Evolutionary conservation across 805 yeast genomes (phyloP), one percentile per base, ranked within the genome.

Genomic region (Sugiyamaella smithiae): DNA sequence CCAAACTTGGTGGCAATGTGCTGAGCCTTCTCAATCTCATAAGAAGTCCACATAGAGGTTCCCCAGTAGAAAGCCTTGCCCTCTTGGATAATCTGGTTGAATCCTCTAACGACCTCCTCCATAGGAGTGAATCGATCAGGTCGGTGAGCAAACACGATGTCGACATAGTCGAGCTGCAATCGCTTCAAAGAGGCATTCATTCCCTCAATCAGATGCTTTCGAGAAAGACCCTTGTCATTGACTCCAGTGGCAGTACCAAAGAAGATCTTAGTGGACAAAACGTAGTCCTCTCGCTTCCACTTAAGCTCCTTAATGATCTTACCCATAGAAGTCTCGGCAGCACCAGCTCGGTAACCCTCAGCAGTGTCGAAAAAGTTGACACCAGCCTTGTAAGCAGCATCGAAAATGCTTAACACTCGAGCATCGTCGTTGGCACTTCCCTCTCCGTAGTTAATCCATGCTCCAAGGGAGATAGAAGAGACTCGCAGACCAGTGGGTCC

Each of bases 1-100:
- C 54, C 55, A 49, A 50, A 58, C 50, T 62, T 61, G 36, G 61
- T 54, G 5, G 65, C 65, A 25, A 61, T 56, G 32, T 61, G 65
- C 17, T 61, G 64, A 36, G 65, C 65, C 33, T 56, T 57, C 56
- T 61, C 65, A 46, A 61, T 61, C 45, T 61, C 60, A 40, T 52
- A 61, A n/a, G 65, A 62, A 14, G 56, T 46, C 65, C 65, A 61
- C 54, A 60, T 62, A 5, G 60, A 58, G 0, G 65, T 61, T 2
- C 63, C 65, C 65, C 65, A 61, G 53, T 61, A 61, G 23, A 54
- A 42, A 9, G 65, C 65, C 50, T 62, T 60, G 32, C 65, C 65
- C 33, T 57, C 60, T 20, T 47, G 40, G 32, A 61, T 60, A 32
- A 61, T 40, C 51, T 61, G 61, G 23, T 61, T 61, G 47, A 61